phyloP scores from a whole-genome alignment of 2,329 filamentous ascomycete genomes.

The Penicillium corylophilum region DNA sequence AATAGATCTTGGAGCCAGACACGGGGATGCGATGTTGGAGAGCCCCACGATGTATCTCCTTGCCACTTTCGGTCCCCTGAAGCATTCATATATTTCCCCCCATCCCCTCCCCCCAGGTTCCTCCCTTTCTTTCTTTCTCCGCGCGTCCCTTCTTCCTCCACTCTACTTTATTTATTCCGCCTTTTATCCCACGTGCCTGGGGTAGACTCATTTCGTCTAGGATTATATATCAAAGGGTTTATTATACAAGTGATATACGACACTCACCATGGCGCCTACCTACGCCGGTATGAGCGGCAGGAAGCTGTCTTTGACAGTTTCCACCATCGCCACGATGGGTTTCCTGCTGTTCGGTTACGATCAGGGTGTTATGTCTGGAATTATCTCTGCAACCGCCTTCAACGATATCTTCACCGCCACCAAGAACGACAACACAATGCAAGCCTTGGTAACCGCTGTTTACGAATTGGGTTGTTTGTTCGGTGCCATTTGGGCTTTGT shows the following conservation, averaged over 20 bases:
- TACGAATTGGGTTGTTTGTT: conserved; percentile 37
- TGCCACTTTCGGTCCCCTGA: conserved; percentile 18
- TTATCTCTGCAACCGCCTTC: conserved; percentile 36
- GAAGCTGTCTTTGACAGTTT: conserved; percentile 57
- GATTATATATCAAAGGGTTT: not conserved
- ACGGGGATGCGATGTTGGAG: conserved; percentile 11
- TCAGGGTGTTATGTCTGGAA: conserved; percentile 42
- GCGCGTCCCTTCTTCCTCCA: conserved; percentile 7
- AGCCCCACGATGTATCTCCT: conserved; percentile 23
- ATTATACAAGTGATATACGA: not conserved
- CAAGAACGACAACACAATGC: conserved; percentile 40
- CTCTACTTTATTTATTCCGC: conserved; percentile 3
- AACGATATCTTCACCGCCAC: conserved; percentile 36
- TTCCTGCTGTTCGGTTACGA: conserved; percentile 46
- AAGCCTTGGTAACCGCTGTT: conserved; percentile 33
- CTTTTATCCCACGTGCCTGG: conserved; percentile 5
- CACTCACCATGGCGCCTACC: conserved; percentile 50
- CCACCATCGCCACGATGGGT: conserved; percentile 63
- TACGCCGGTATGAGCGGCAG: conserved; percentile 62
- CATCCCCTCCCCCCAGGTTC: conserved; percentile 19
- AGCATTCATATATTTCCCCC: conserved; percentile 31
- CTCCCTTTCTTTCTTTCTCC: conserved; percentile 15
- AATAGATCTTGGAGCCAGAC: conserved; percentile 3
- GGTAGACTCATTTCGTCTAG: not conserved
- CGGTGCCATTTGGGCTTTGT: conserved; percentile 39